These are phyloP conservation scores for Citropsis articulata DNA, from an alignment of 345 rosid species.

Conservation along the genomic window DNA sequence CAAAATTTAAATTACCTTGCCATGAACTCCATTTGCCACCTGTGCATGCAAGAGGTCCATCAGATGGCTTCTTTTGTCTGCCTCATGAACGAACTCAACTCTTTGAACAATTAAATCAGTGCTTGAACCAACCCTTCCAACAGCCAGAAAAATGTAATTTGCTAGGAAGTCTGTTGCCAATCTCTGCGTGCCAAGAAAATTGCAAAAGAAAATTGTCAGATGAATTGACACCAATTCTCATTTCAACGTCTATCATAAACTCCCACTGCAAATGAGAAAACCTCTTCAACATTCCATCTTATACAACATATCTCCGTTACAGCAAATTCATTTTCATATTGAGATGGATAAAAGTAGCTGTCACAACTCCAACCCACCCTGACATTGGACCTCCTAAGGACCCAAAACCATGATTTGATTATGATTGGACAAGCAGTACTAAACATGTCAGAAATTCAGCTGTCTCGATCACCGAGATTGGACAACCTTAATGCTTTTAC, in stretches of 20 bases:
- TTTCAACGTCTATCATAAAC: background rate
- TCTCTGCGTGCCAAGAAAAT: constrained; percentile 56
- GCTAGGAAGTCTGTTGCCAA: constrained; percentile 87
- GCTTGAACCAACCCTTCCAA: constrained; percentile 99
- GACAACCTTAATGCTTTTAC: background rate
- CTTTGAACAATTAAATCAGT: constrained; percentile 96
- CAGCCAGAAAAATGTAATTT: constrained; percentile 84
- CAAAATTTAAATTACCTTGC: constrained; percentile 54
- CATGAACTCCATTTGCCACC: constrained; percentile 63
- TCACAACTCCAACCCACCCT: background rate
- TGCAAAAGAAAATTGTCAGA: background rate
- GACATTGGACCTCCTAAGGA: background rate
- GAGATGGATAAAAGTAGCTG: background rate
- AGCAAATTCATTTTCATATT: background rate
- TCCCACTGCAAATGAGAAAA: background rate
- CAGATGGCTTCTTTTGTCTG: constrained; percentile 97
- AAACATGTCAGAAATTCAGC: background rate
- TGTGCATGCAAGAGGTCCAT: constrained; percentile 99
- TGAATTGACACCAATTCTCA: background rate
- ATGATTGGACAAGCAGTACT: background rate
- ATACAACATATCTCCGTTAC: background rate
- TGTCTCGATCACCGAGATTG: background rate
- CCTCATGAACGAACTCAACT: constrained; percentile 85
- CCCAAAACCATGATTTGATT: background rate
- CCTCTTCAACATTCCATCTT: background rate